phyloP scores from a whole-genome alignment of 2,329 filamentous ascomycete species.

The Pezizomycotina sp. region DNA sequence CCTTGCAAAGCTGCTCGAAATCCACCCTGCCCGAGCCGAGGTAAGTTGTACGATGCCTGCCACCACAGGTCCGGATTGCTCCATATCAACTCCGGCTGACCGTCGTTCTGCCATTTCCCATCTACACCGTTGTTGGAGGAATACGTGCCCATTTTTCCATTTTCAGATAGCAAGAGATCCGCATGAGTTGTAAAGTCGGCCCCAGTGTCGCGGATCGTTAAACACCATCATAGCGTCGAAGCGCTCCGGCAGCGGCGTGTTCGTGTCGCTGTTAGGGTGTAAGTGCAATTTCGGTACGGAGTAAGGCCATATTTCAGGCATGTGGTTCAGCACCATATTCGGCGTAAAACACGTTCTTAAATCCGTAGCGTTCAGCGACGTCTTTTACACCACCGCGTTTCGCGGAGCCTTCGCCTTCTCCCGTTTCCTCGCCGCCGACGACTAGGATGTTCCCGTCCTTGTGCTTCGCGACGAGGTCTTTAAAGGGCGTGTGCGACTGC shows the following conservation, averaged over 20 bases:
- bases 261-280: constrained; percentile 6
- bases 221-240: constrained; percentile 87
- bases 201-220: constrained; percentile 95
- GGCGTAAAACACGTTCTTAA: constrained; percentile 16
- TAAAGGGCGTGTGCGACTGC: constrained; percentile 81
- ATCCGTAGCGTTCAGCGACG: constrained; percentile 50
- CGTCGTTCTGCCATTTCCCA: constrained; percentile 61
- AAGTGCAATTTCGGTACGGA: constrained; percentile 9
- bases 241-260: constrained; percentile 5
- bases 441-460: constrained; percentile 52
- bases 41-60: constrained; percentile 69
- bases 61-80: constrained; percentile 82
- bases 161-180: constrained; percentile 62
- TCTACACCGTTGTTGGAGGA: constrained; percentile 50
- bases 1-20: constrained; percentile 71
- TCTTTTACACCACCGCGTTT: constrained; percentile 25
- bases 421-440: constrained; percentile 46
- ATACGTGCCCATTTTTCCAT: constrained; percentile 67
- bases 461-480: constrained; percentile 43
- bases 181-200: constrained; percentile 75
- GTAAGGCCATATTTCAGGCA: constrained; percentile 18
- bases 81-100: constrained; percentile 68
- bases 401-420: constrained; percentile 11
- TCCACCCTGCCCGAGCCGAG: constrained; percentile 78
- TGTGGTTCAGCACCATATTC: constrained; percentile 10